A percentile compares a stretch with the other conserved stretches of the same genome.
These are phyloP conservation scores for Metarhizium brunneum DNA, from an alignment of 2,329 filamentous ascomycete genomes.

Conservation along the genomic window DNA sequence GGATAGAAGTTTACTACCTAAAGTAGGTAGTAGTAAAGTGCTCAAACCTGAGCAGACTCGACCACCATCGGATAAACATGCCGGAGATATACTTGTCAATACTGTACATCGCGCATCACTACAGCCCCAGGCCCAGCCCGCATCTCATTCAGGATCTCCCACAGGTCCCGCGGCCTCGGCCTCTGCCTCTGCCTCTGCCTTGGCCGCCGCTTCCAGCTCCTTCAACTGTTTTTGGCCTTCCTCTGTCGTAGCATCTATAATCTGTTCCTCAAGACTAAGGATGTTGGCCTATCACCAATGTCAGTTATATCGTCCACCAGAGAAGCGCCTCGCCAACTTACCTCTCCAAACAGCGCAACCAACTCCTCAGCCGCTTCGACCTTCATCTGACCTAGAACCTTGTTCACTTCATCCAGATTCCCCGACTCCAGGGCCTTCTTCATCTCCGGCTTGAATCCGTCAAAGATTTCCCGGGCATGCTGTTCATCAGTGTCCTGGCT, in stretches of 20 bases:
- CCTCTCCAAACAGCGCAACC: slow-evolving; percentile 68
- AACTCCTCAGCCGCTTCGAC: slow-evolving; percentile 81
- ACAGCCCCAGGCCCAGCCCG: not conserved
- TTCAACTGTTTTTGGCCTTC: slow-evolving; percentile 71
- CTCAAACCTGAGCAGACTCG: not conserved
- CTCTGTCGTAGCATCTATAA: slow-evolving; percentile 90
- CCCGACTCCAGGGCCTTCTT: slow-evolving; percentile 77
- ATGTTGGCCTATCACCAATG: slow-evolving; percentile 56
- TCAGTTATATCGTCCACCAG: not conserved
- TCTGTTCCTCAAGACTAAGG: slow-evolving; percentile 81
- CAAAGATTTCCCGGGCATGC: slow-evolving; percentile 65
- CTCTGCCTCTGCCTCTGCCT: slow-evolving; percentile 14
- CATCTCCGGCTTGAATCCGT: slow-evolving; percentile 73
- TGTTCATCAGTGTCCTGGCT: slow-evolving; percentile 57
- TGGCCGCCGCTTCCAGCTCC: slow-evolving; percentile 53
- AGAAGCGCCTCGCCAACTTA: slow-evolving; percentile 21
- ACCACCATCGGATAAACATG: not conserved
- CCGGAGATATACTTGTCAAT: not conserved
- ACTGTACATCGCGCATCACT: not conserved
- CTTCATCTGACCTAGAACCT: slow-evolving; percentile 72
- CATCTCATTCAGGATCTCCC: slow-evolving; percentile 6
- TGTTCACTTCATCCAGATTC: slow-evolving; percentile 56
- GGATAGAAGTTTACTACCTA: too few species aligned
- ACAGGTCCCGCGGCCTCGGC: slow-evolving; percentile 7
- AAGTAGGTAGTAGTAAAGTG: too few species aligned